Evolutionary conservation across 2,329 filamentous ascomycete genomes (phyloP).

Genomic region (Botrytis sinoallii): DNA sequence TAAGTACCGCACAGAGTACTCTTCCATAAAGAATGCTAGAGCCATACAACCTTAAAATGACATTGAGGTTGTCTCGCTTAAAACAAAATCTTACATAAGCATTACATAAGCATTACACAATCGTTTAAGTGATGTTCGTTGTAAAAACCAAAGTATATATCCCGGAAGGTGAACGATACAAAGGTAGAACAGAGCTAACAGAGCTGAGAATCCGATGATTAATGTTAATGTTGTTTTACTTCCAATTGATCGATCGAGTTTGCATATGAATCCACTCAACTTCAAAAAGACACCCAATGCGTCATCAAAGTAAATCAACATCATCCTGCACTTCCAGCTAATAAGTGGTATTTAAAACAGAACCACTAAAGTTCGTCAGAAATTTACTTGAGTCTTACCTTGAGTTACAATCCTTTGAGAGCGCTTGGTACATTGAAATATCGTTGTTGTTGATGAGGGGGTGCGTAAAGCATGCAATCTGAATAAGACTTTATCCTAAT

Average conservation of each 20-base stretch:
- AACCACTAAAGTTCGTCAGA: not conserved
- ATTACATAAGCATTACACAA: not conserved
- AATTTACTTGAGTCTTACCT: not conserved
- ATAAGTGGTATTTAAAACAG: not conserved
- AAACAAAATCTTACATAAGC: not conserved
- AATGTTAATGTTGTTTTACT: not conserved
- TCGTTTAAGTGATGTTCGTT: not conserved
- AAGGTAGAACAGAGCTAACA: not conserved
- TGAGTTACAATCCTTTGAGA: not conserved
- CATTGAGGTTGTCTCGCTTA: not conserved
- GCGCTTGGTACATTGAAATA: not conserved
- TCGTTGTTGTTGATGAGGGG: not conserved
- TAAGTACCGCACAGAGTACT: rapidly evolving
- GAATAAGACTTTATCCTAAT: too few relatives aligned
- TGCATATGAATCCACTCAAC: not conserved
- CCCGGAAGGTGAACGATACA: not conserved
- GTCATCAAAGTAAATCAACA: not conserved
- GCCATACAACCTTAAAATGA: not conserved
- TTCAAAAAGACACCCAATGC: not conserved
- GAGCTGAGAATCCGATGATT: rapidly evolving
- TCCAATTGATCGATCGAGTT: not conserved
- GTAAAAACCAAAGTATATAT: not conserved
- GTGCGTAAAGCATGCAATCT: not conserved
- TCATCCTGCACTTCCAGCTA: not conserved
- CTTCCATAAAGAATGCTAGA: not conserved